These are phyloP conservation scores for Chytriomyces sp. DNA, from an alignment of 192 early-diverging fungal genomes.

Conservation along the genomic window DNA sequence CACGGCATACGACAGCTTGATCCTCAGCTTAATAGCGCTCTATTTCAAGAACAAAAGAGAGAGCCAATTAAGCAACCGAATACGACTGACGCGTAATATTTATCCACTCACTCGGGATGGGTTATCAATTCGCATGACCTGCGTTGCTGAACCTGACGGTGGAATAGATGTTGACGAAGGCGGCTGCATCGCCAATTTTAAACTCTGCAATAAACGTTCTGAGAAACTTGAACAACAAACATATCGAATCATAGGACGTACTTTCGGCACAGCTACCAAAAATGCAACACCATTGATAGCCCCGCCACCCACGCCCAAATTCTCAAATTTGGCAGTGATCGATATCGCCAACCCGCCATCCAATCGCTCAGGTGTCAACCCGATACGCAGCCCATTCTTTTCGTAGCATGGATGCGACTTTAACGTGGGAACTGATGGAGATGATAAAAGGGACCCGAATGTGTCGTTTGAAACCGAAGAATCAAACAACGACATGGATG, in stretches of 20 bases:
- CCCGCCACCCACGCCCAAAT: slow-evolving; percentile 51
- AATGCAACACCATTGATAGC: slow-evolving; percentile 72
- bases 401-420: slow-evolving; percentile 70
- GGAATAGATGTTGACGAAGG: slow-evolving; percentile 71
- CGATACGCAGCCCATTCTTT: slow-evolving; percentile 78
- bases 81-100: neutral
- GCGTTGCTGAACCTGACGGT: slow-evolving; percentile 69
- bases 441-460: slow-evolving; percentile 70
- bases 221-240: slow-evolving; percentile 6
- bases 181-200: slow-evolving; percentile 85
- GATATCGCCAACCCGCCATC: slow-evolving; percentile 63
- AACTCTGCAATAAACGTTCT: slow-evolving; percentile 47
- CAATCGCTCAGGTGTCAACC: slow-evolving; percentile 75
- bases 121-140: slow-evolving; percentile 86
- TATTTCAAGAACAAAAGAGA: no score
- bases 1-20: slow-evolving; percentile 50
- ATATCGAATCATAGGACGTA: slow-evolving; percentile 6
- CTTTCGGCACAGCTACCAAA: slow-evolving; percentile 92
- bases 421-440: slow-evolving; percentile 28
- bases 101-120: slow-evolving; percentile 61
- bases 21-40: slow-evolving; percentile 46
- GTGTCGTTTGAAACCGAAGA: slow-evolving; percentile 35
- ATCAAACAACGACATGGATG: slow-evolving; percentile 43
- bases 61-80: slow-evolving; percentile 5
- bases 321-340: slow-evolving; percentile 74